A percentile compares a stretch with the other conserved stretches of the same genome.
phyloP scores from a whole-genome alignment of 2,329 filamentous ascomycete species.

The Aureobasidium sp. region DNA sequence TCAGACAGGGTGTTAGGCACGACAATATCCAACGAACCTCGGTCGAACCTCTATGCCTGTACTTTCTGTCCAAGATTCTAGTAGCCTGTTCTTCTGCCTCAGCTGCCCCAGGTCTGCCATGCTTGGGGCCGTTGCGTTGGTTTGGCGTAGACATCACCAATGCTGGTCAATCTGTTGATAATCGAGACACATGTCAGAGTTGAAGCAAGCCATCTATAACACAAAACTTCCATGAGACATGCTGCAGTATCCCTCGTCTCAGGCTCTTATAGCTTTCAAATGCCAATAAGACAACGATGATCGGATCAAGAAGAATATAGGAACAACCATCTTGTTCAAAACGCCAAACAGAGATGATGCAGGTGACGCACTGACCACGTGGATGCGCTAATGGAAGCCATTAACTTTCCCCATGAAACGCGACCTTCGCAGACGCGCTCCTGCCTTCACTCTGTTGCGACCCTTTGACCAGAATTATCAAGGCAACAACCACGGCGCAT shows the following conservation, averaged over 20 bases:
- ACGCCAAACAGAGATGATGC: not conserved
- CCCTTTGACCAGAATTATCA: not conserved
- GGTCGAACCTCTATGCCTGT: not conserved
- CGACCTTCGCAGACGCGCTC: not conserved
- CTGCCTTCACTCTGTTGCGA: constrained; percentile 1
- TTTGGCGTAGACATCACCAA: too few relatives aligned
- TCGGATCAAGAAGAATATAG: not conserved
- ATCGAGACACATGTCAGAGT: too few relatives aligned
- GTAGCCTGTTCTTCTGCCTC: not conserved
- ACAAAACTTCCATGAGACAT: too few relatives aligned
- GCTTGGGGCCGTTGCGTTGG: too few relatives aligned
- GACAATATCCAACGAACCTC: not conserved
- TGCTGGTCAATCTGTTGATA: too few relatives aligned
- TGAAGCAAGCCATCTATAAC: too few relatives aligned
- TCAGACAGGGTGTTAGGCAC: not conserved
- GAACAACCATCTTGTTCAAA: too few relatives aligned
- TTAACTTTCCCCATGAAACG: not conserved
- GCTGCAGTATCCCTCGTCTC: too few relatives aligned
- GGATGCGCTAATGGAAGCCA: not conserved
- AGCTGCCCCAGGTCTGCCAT: too few relatives aligned
- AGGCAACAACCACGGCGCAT: constrained; percentile 15
- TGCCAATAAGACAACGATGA: not conserved
- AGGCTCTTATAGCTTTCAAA: not conserved
- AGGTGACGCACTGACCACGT: not conserved
- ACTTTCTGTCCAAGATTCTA: not conserved